Conservation (phyloP, 331 rosid genomes). For the Dryas integrifolia region DNA sequence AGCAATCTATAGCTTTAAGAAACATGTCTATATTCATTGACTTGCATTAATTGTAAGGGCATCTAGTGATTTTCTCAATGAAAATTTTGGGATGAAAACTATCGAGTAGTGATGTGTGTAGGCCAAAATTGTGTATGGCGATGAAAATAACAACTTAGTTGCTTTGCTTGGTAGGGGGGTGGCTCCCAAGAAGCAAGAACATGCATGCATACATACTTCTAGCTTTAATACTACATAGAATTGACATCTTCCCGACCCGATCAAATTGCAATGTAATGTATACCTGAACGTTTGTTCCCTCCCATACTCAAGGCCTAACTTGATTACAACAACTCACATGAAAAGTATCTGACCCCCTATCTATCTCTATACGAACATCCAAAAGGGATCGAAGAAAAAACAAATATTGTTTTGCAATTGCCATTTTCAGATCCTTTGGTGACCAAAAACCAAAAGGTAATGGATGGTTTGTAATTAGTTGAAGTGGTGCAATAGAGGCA, state of each 20-base stretch:
- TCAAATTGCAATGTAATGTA: slow-evolving; percentile 24
- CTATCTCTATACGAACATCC: neutral
- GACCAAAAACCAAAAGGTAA: neutral
- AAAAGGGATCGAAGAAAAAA: slow-evolving; percentile 7
- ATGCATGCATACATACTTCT: neutral
- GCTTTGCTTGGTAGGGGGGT: too few species aligned
- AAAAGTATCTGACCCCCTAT: neutral
- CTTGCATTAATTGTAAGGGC: too few species aligned
- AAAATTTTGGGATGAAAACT: too few species aligned
- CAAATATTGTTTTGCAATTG: slow-evolving; percentile 5
- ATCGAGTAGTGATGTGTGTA: too few species aligned
- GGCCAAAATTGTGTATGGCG: too few species aligned
- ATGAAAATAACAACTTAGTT: too few species aligned
- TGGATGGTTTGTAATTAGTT: too few species aligned
- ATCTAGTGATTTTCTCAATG: too few species aligned
- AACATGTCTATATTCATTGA: too few species aligned
- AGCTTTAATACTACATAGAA: slow-evolving; percentile 14
- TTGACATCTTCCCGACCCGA: slow-evolving; percentile 36
- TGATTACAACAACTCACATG: slow-evolving; percentile 69
- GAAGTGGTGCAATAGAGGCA: too few species aligned
- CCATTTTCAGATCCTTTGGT: slow-evolving; percentile 9
- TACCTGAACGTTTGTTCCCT: slow-evolving; percentile 44
- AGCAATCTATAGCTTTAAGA: too few species aligned
- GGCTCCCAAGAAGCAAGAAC: neutral
- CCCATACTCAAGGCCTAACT: slow-evolving; percentile 40